A percentile compares a stretch with the other conserved stretches of the same genome.
These are phyloP conservation scores for Casuarina cunninghamiana DNA, from an alignment of 306 rosid genomes.

Conservation along the genomic window DNA sequence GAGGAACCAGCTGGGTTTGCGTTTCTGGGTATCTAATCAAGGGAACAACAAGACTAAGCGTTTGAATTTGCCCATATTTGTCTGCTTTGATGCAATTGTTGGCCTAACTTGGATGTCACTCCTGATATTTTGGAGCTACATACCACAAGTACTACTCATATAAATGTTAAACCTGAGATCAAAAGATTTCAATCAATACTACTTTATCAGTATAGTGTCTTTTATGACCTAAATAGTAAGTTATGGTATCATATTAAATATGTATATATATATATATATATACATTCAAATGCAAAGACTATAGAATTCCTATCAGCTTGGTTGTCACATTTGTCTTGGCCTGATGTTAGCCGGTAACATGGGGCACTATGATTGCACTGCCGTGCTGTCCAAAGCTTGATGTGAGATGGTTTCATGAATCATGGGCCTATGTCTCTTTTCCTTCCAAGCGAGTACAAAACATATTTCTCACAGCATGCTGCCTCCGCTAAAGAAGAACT, in stretches of 20 bases:
- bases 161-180: too few species aligned
- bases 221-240: too few species aligned
- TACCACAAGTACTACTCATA: too few species aligned
- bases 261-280: not conserved
- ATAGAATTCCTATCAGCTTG: not conserved
- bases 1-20: not conserved
- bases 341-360: slow-evolving; percentile 10
- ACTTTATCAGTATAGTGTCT: too few species aligned
- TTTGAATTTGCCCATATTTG: not conserved
- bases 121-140: too few species aligned
- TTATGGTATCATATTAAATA: not conserved
- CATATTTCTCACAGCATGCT: not conserved
- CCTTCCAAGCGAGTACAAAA: slow-evolving; percentile 1
- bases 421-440: not conserved
- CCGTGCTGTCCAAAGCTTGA: slow-evolving; percentile 12
- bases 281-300: not conserved
- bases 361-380: not conserved
- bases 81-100: not conserved
- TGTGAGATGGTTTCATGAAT: not conserved
- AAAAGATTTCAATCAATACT: too few species aligned
- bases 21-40: not conserved
- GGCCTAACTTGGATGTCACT: not conserved
- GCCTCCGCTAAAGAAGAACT: slow-evolving; percentile 6
- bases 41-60: not conserved
- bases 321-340: not conserved